Conservation (phyloP, 2,329 filamentous ascomycete species). For the Didymella pomorum region DNA sequence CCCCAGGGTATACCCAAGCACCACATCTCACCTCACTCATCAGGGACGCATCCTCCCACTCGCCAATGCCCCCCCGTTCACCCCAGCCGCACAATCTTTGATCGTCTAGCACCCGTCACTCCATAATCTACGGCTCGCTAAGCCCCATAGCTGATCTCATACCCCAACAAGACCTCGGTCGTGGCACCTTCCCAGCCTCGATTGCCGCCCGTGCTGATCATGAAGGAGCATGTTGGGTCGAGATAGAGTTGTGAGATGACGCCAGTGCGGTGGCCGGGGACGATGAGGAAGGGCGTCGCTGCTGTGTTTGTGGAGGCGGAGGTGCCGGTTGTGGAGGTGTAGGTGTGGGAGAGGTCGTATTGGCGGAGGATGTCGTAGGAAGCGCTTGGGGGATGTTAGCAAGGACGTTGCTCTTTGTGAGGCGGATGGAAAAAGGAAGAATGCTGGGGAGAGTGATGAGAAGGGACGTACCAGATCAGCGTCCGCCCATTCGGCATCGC, state of each 20-base stretch:
- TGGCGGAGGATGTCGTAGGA: slow-evolving; percentile 92
- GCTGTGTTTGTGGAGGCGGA: slow-evolving; percentile 64
- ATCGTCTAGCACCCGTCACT: too few species aligned
- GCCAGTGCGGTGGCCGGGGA: slow-evolving; percentile 87
- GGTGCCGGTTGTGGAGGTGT: slow-evolving; percentile 1
- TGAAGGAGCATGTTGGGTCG: slow-evolving; percentile 86
- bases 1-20: background rate
- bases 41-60: background rate
- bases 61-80: background rate
- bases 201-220: slow-evolving; percentile 91
- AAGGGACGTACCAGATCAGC: slow-evolving; percentile 74
- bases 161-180: slow-evolving; percentile 91
- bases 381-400: slow-evolving; percentile 66
- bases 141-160: slow-evolving; percentile 74
- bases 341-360: slow-evolving; percentile 80
- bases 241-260: slow-evolving; percentile 87
- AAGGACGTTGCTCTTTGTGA: too few species aligned
- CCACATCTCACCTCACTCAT: background rate
- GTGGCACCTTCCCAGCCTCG: slow-evolving; percentile 91
- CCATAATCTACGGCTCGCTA: too few species aligned
- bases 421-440: too few species aligned
- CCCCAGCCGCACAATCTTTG: too few species aligned
- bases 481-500: slow-evolving; percentile 94
- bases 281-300: slow-evolving; percentile 87
- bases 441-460: too few species aligned